A percentile compares a stretch with the other conserved stretches of the same genome.
Conservation (phyloP, 805 yeast genomes). For the Metschnikowia cubensis region DNA sequence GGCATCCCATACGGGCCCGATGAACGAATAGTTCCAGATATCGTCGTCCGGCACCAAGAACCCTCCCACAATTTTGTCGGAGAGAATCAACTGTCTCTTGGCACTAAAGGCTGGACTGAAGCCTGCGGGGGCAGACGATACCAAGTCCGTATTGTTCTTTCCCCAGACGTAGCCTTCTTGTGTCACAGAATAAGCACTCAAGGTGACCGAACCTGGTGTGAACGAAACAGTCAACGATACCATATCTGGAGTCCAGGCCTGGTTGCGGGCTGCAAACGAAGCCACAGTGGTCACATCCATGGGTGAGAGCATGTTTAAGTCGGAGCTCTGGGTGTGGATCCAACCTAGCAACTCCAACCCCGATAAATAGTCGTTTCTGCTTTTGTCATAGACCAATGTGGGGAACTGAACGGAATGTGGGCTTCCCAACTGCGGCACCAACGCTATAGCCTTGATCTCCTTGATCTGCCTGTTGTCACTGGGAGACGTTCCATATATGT, state of each 20-base stretch:
- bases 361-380: conserved; percentile 29
- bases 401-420: conserved; percentile 63
- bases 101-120: conserved; percentile 57
- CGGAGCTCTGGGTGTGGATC: conserved; percentile 86
- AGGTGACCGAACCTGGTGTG: conserved; percentile 79
- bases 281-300: conserved; percentile 65
- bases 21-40: conserved; percentile 87
- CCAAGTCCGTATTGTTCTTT: conserved; percentile 48
- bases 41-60: conserved; percentile 81
- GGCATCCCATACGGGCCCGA: conserved; percentile 78
- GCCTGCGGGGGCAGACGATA: conserved; percentile 60
- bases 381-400: conserved; percentile 34
- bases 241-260: conserved; percentile 41
- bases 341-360: conserved; percentile 82
- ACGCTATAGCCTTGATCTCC: conserved; percentile 69
- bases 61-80: conserved; percentile 74
- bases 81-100: conserved; percentile 64
- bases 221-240: conserved; percentile 65
- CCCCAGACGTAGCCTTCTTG: conserved; percentile 83
- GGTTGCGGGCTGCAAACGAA: conserved; percentile 31
- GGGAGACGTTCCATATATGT: conserved; percentile 76
- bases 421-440: conserved; percentile 87
- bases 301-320: conserved; percentile 58
- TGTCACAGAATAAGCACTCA: conserved; percentile 60
- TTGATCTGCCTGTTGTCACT: conserved; percentile 65